Conservation (phyloP, 2,329 filamentous ascomycete species). For the Fusarium sp. region DNA sequence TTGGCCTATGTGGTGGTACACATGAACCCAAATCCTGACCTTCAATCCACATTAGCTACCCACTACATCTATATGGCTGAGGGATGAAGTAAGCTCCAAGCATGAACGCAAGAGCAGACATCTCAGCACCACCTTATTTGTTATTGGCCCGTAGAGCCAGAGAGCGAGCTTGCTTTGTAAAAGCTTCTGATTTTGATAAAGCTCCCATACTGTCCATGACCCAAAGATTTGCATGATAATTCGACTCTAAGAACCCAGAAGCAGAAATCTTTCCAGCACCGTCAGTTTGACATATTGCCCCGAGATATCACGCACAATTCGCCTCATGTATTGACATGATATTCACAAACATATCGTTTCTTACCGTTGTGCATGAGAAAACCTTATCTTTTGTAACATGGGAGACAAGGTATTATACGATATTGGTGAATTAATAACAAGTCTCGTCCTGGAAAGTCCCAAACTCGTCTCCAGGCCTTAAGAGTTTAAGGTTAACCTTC, state of each 20-base stretch:
- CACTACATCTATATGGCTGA: background rate
- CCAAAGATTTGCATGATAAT: background rate
- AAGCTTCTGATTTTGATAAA: background rate
- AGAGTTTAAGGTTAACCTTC: background rate
- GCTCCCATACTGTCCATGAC: background rate
- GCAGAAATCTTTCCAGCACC: accelerated
- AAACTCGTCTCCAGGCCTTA: no score
- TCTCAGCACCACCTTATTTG: background rate
- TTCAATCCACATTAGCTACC: background rate
- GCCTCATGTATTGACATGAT: background rate
- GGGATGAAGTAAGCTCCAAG: background rate
- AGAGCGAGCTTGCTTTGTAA: background rate
- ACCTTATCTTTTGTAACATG: background rate
- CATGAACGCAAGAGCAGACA: background rate
- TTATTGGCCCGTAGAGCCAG: background rate
- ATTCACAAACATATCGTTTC: background rate
- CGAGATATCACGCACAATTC: background rate
- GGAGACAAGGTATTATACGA: accelerated
- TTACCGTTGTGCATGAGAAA: background rate
- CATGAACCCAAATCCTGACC: background rate
- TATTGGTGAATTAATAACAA: background rate
- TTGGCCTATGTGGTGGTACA: background rate
- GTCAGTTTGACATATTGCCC: background rate
- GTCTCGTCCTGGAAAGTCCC: background rate
- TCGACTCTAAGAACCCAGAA: background rate